phyloP scores from a whole-genome alignment of 345 rosid species.

The Ailanthus altissimus region DNA sequence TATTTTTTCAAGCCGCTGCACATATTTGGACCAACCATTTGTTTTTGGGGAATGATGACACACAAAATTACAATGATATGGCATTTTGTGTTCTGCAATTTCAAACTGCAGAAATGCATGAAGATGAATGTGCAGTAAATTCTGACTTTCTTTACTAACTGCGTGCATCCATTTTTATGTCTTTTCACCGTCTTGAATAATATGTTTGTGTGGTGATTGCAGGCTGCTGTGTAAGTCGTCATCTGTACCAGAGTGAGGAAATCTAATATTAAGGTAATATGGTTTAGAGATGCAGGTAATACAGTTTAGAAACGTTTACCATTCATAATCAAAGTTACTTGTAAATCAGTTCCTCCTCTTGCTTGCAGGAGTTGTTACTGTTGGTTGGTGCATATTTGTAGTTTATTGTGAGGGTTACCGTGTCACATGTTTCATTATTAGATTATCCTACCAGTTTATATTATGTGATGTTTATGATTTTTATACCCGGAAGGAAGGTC shows the following conservation, averaged over 20 bases:
- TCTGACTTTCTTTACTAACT: neutral
- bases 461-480: too few relatives aligned
- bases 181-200: neutral
- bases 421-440: neutral
- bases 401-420: neutral
- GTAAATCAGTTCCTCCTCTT: neutral
- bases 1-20: neutral
- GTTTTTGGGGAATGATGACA: neutral
- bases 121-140: neutral
- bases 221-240: slow-evolving; percentile 28
- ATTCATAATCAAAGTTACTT: too few relatives aligned
- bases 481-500: neutral
- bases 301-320: neutral
- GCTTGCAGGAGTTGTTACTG: slow-evolving; percentile 19
- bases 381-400: neutral
- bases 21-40: neutral
- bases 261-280: slow-evolving; percentile 19
- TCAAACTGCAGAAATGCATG: neutral
- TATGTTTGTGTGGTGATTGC: slow-evolving; percentile 20
- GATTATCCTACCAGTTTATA: too few relatives aligned
- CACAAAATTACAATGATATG: neutral
- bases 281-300: slow-evolving; percentile 20
- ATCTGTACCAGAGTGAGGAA: neutral
- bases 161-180: slow-evolving; percentile 8
- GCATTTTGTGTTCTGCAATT: neutral